Evolutionary conservation across 192 early-diverging fungal genomes (phyloP).

Genomic region (Umbelopsis vinacea): DNA sequence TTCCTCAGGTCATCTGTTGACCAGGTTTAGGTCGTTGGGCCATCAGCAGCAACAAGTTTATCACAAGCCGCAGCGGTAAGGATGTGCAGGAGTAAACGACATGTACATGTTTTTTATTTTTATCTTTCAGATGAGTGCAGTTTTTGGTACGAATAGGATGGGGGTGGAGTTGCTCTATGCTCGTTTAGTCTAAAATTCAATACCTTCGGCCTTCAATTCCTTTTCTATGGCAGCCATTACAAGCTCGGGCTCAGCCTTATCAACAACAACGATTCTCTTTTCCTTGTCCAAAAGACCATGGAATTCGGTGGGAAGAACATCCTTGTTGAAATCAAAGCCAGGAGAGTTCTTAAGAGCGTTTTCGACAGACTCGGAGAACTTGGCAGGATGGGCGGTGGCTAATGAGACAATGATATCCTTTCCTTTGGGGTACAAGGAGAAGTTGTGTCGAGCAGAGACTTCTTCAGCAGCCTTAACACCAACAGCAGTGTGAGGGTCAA

Average conservation of each 20-base stretch:
- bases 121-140: background rate
- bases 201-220: slow-evolving; percentile 47
- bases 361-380: slow-evolving; percentile 93
- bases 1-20: too few species aligned
- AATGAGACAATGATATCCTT: slow-evolving; percentile 64
- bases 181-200: slow-evolving; percentile 30
- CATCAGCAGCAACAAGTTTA: too few species aligned
- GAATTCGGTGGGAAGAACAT: slow-evolving; percentile 71
- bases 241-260: slow-evolving; percentile 50
- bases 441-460: slow-evolving; percentile 25
- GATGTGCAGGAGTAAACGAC: too few species aligned
- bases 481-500: slow-evolving; percentile 97
- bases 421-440: slow-evolving; percentile 25
- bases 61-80: too few species aligned
- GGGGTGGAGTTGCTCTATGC: background rate
- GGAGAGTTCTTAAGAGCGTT: slow-evolving; percentile 62
- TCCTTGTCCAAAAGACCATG: slow-evolving; percentile 73
- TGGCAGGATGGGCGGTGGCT: slow-evolving; percentile 94
- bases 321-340: slow-evolving; percentile 54
- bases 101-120: background rate
- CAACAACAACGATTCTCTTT: slow-evolving; percentile 59
- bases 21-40: too few species aligned
- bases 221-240: slow-evolving; percentile 60
- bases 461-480: slow-evolving; percentile 86
- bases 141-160: background rate